A percentile compares a stretch with the other conserved stretches of the same genome.
Evolutionary conservation across 1,284 basidiomycete species (phyloP).

Genomic region (Macrocybe sp.): DNA sequence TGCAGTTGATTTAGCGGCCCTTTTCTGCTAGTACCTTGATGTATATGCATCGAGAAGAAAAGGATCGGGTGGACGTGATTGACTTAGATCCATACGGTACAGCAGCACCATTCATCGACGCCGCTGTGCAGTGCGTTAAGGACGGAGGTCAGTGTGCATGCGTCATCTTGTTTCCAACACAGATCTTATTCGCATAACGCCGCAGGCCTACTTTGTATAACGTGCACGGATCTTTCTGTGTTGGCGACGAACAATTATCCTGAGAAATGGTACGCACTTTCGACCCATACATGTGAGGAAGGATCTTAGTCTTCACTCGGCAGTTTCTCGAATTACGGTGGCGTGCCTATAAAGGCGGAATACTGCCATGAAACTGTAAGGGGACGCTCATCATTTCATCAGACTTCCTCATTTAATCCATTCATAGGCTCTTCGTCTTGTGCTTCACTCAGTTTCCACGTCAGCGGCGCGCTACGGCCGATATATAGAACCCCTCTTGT

Average conservation of each 20-base stretch:
- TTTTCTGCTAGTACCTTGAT: conserved; percentile 65
- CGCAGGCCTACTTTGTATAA: conserved; percentile 87
- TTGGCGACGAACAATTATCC: conserved; percentile 93
- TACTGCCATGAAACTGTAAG: conserved; percentile 90
- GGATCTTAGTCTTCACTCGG: neutral
- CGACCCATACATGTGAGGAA: neutral
- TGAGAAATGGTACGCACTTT: conserved; percentile 79
- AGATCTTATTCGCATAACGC: conserved; percentile 3
- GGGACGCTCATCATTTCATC: conserved; percentile 6
- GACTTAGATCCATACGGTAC: conserved; percentile 98
- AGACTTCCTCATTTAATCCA: conserved; percentile 2
- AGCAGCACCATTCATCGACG: conserved; percentile 94
- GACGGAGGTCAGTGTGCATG: conserved; percentile 65
- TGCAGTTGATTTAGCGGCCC: neutral
- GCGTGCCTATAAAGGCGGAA: conserved; percentile 87
- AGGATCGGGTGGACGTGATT: conserved; percentile 83
- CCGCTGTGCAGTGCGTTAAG: conserved; percentile 87
- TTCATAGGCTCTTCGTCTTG: conserved; percentile 77
- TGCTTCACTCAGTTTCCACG: conserved; percentile 81
- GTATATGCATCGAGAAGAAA: conserved; percentile 81
- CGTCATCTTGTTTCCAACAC: neutral
- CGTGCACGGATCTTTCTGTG: conserved; percentile 94
- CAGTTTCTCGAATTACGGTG: conserved; percentile 95
- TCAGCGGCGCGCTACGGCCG: conserved; percentile 91
- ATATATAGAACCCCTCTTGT: conserved; percentile 88